A percentile compares a stretch with the other conserved stretches of the same genome.
These are phyloP conservation scores for Phytophthora foliorum DNA, from an alignment of 352 stramenopile genomes.

Conservation along the genomic window DNA sequence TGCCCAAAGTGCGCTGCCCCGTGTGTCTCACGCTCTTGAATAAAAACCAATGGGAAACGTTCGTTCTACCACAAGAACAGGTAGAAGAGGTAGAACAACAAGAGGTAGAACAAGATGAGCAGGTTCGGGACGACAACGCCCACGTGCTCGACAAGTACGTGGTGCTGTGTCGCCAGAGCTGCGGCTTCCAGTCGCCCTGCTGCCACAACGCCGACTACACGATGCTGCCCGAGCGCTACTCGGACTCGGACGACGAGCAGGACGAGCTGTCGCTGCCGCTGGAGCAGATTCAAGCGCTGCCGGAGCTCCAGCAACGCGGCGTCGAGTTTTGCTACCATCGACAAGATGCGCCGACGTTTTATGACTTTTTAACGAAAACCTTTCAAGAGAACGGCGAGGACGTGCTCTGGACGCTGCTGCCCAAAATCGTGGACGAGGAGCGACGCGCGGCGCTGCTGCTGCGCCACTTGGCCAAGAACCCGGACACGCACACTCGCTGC, in stretches of 20 bases:
- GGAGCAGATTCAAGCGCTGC: conserved; percentile 29
- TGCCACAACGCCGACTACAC: conserved; percentile 69
- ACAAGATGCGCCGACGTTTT: conserved; percentile 37
- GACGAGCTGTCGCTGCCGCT: conserved; percentile 22
- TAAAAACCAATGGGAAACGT: conserved; percentile 57
- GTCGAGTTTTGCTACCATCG: conserved; percentile 57
- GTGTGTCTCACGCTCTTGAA: conserved; percentile 64
- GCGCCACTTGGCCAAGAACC: conserved; percentile 52
- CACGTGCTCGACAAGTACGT: conserved; percentile 72
- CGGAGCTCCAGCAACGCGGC: conserved; percentile 29
- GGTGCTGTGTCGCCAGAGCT: conserved; percentile 65
- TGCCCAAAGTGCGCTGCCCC: conserved; percentile 78
- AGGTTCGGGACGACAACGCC: conserved; percentile 39
- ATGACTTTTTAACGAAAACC: conserved; percentile 40
- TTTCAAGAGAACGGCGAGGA: conserved; percentile 35
- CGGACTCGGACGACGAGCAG: conserved; percentile 14
- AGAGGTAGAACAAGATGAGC: conserved; percentile 2
- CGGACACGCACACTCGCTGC: conserved; percentile 58
- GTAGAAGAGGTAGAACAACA: conserved; percentile 4
- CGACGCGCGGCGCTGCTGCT: conserved; percentile 61
- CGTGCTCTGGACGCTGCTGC: conserved; percentile 46
- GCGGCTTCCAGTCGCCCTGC: conserved; percentile 68
- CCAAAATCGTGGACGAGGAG: conserved; percentile 61
- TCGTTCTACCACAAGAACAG: conserved; percentile 34
- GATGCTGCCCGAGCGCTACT: conserved; percentile 44